A percentile compares a stretch with the other conserved stretches of the same genome.
Evolutionary conservation across 2,329 filamentous ascomycete genomes (phyloP).

Genomic region (Colletotrichum sp.): DNA sequence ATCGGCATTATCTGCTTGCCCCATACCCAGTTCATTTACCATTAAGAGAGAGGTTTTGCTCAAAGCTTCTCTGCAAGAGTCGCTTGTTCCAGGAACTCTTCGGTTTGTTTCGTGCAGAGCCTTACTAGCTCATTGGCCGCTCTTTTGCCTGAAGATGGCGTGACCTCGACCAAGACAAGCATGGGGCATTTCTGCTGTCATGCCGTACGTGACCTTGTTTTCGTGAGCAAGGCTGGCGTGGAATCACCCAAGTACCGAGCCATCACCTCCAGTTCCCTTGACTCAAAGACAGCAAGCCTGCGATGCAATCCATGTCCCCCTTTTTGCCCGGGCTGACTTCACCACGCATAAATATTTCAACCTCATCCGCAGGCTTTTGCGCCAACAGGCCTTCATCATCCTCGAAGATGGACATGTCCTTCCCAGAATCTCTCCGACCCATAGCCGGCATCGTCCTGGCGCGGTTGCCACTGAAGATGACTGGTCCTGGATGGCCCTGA

Average conservation of each 20-base stretch:
- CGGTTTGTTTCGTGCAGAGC: background rate
- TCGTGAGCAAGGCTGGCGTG: background rate
- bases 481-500: constrained; percentile 42
- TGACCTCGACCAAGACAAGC: background rate
- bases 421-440: constrained; percentile 32
- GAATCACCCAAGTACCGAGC: background rate
- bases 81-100: background rate
- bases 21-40: background rate
- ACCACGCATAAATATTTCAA: constrained; percentile 75
- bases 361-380: constrained; percentile 55
- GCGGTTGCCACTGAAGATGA: constrained; percentile 36
- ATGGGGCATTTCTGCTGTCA: background rate
- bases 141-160: background rate
- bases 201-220: background rate
- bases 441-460: constrained; percentile 46
- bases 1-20: background rate
- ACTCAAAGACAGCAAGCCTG: constrained; percentile 85
- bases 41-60: background rate
- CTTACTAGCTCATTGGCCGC: background rate
- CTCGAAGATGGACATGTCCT: constrained; percentile 57
- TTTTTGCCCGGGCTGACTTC: constrained; percentile 73
- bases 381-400: constrained; percentile 40
- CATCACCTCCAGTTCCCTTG: constrained; percentile 85
- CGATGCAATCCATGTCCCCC: constrained; percentile 86
- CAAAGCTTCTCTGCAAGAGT: background rate